Evolutionary conservation across 2,329 filamentous ascomycete species (phyloP).

Genomic region (Botrytis sinoallii): DNA sequence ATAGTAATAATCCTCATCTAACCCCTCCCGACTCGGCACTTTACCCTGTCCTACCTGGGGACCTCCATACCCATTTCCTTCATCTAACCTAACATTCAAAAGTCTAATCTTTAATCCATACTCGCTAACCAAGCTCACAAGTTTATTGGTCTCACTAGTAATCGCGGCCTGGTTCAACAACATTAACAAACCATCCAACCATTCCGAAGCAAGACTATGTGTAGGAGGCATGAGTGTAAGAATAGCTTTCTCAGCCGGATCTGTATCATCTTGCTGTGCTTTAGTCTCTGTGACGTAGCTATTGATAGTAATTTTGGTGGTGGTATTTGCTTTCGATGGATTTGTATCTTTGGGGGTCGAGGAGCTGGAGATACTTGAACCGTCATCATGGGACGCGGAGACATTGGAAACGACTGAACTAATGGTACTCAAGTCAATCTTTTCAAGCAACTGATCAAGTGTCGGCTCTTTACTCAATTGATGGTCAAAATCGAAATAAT

Average conservation of each 20-base stretch:
- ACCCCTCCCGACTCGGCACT: slow-evolving; percentile 76
- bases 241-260: slow-evolving; percentile 64
- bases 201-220: slow-evolving; percentile 85
- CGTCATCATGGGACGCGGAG: slow-evolving; percentile 46
- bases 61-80: slow-evolving; percentile 65
- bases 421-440: slow-evolving; percentile 81
- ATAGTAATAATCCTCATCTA: slow-evolving; percentile 94
- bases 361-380: slow-evolving; percentile 43
- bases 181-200: slow-evolving; percentile 95
- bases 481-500: slow-evolving; percentile 80
- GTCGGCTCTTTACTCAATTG: slow-evolving; percentile 63
- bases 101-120: slow-evolving; percentile 91
- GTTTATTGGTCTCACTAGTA: slow-evolving; percentile 90
- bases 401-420: slow-evolving; percentile 95
- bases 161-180: slow-evolving; percentile 92
- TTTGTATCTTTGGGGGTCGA: slow-evolving; percentile 41
- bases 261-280: slow-evolving; percentile 37
- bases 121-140: slow-evolving; percentile 80
- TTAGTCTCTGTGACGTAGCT: slow-evolving; percentile 51
- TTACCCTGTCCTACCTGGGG: slow-evolving; percentile 56
- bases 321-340: slow-evolving; percentile 39
- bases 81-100: slow-evolving; percentile 86
- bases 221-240: slow-evolving; percentile 79
- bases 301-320: slow-evolving; percentile 89
- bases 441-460: slow-evolving; percentile 71